Conservation (phyloP, 2,329 filamentous ascomycete species). For the Cordyceps pruinosa region DNA sequence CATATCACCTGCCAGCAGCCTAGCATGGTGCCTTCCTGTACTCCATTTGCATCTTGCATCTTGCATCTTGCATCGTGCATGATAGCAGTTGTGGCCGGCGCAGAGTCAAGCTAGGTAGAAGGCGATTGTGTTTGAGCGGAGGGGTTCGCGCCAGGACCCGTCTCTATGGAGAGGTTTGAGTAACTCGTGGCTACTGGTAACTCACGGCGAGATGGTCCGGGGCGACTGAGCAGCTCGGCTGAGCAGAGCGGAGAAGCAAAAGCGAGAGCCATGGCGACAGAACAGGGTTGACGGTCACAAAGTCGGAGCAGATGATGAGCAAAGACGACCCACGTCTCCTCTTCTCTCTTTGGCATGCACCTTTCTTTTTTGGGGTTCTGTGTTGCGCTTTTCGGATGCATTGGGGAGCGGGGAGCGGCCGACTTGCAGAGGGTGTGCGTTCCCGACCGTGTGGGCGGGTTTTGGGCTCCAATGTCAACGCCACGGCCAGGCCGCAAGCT, state of each 20-base stretch:
- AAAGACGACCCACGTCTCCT: constrained; percentile 10
- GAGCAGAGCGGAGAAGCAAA: not conserved
- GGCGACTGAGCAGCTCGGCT: not conserved
- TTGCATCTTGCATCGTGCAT: not conserved
- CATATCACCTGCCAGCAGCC: not conserved
- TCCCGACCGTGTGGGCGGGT: constrained; percentile 12
- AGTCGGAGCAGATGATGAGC: not conserved
- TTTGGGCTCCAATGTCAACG: constrained; percentile 12
- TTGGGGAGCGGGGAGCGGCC: constrained; percentile 7
- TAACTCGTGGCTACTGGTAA: not conserved
- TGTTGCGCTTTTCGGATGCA: constrained; percentile 13
- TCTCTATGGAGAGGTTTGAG: not conserved
- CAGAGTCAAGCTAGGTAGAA: not conserved
- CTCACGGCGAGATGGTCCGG: not conserved
- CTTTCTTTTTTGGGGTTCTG: constrained; percentile 13
- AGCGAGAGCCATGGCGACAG: not conserved
- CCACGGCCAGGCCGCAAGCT: constrained; percentile 4
- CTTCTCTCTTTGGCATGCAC: constrained; percentile 11
- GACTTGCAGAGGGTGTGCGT: constrained; percentile 9
- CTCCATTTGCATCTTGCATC: not conserved
- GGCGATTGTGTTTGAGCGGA: not conserved
- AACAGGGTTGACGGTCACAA: not conserved
- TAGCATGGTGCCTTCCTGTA: not conserved
- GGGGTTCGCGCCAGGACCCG: not conserved
- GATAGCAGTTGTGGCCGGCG: not conserved